Evolutionary conservation across 345 rosid species (phyloP).

Genomic region (rapeseed (Brassica napus)): DNA sequence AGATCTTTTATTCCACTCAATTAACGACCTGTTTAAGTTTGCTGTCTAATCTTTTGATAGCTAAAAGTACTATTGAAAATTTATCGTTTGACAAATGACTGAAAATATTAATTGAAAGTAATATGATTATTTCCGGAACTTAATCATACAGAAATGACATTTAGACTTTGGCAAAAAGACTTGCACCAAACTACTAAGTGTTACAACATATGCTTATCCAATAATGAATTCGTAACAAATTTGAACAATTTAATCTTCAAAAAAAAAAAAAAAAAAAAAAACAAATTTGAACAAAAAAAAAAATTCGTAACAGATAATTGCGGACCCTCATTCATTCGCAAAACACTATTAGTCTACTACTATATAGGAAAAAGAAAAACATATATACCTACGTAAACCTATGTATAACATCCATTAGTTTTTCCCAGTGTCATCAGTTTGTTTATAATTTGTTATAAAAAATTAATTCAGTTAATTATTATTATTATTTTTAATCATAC

Average conservation of each 20-base stretch:
- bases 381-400: background rate
- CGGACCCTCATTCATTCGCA: background rate
- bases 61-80: background rate
- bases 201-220: background rate
- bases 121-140: background rate
- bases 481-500: too few relatives aligned
- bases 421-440: too few relatives aligned
- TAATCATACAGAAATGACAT: background rate
- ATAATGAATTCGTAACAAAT: background rate
- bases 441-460: too few relatives aligned
- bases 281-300: too few relatives aligned
- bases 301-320: background rate
- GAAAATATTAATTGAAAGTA: background rate
- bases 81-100: background rate
- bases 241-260: too few relatives aligned
- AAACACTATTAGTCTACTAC: too few relatives aligned
- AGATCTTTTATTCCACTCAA: constrained; percentile 13
- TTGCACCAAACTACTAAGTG: background rate
- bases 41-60: background rate
- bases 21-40: constrained; percentile 2
- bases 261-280: too few relatives aligned
- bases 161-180: too few relatives aligned
- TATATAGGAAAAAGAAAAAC: background rate
- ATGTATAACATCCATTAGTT: background rate
- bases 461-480: too few relatives aligned